Evolutionary conservation across 1,284 basidiomycete species (phyloP).

Genomic region (Cystobasidiaceae sp.): DNA sequence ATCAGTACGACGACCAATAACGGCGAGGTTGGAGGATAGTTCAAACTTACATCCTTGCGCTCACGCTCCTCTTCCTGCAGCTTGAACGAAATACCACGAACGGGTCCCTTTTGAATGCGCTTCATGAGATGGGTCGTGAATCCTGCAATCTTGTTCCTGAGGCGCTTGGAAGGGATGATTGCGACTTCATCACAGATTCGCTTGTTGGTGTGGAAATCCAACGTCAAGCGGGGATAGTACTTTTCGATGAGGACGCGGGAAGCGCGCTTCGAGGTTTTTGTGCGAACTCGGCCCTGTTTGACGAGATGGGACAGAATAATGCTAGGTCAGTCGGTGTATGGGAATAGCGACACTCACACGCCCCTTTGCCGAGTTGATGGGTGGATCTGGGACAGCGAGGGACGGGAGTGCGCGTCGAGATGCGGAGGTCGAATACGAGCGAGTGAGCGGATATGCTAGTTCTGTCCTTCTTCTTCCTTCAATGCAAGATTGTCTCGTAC

Average conservation of each 20-base stretch:
- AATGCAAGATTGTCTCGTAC: no score
- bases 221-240: conserved; percentile 88
- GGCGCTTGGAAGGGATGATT: conserved; percentile 94
- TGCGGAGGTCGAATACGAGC: no score
- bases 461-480: no score
- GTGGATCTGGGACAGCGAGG: no score
- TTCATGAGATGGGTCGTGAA: conserved; percentile 99
- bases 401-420: no score
- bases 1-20: neutral
- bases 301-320: no score
- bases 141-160: conserved; percentile 99
- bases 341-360: no score
- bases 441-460: no score
- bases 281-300: conserved; percentile 99
- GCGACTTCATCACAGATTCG: conserved; percentile 96
- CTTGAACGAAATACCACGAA: conserved; percentile 99
- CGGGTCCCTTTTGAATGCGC: conserved; percentile 96
- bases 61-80: conserved; percentile 99
- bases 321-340: no score
- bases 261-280: conserved; percentile 99
- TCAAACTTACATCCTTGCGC: conserved; percentile 67
- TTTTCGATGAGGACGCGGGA: conserved; percentile 99
- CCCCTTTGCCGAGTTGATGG: no score
- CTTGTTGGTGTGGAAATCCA: conserved; percentile 97
- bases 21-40: neutral